Base-by-base conservation (phyloP, 2,329 filamentous ascomycete genomes). In the Penicillium paneum region DNA sequence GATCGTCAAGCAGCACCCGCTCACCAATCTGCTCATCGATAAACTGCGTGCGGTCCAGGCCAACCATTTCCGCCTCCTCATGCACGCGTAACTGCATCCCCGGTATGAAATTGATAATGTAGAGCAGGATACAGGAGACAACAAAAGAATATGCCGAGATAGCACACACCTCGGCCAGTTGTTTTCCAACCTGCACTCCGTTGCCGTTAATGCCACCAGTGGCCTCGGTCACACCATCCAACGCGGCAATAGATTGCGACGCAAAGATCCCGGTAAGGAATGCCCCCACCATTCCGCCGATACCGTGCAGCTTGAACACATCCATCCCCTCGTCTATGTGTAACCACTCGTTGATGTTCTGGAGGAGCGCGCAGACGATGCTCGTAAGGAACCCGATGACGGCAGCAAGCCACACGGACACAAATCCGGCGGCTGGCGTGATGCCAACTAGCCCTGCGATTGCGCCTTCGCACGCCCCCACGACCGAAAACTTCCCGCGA, bases 361-460 rank as follows among this genome's bases (percentile, higher is more conserved):
- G 76, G 36, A 78, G 71, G 1, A 72, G 64, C 8, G 79, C 74
- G 66, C 81, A 83, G 24, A 80, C 71, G 8, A 79, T 73, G 8
- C 75, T 78, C 4, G 81, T 83, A 31, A 84, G 59, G 71, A 83
- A 81, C 5, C 81, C 81, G 59, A 84, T 83, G 26, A 81, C 71
- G 1, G 78, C 81, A 15, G 79, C 81, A 32, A 80, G 74, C 80
- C 80, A 83, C 44, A 77, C 64, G 26, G 75, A 76, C 19, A 82
- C 79, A 58, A 74, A 82, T 48, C 80, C 80, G 12, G 80, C 80
- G 13, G 79, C 81, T 12, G 81, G 81, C 0, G 81, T 83, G 64
- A 83, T 83, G n/a, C 81, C 81, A n/a, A 84, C 81, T 1, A 84
- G 77, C 34, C 82, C 82, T 41, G 81, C 80, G 58, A 84, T 83